Conservation (phyloP, 2,329 filamentous ascomycete genomes). For the Fusarium caatingaense region DNA sequence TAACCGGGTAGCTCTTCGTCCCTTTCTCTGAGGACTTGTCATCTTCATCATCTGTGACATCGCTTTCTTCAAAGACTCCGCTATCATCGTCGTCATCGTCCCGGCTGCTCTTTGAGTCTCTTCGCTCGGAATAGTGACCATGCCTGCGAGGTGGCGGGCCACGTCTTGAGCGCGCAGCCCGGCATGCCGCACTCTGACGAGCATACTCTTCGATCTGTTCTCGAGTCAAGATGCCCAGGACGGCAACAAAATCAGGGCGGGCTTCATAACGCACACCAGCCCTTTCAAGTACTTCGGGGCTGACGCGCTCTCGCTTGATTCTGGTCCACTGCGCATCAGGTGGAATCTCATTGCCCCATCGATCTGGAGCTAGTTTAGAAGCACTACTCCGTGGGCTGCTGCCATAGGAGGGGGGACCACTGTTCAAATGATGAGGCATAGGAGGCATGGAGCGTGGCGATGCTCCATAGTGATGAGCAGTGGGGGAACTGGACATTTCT, state of each 20-base stretch:
- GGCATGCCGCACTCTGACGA: conserved; percentile 59
- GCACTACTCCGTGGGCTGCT: conserved; percentile 47
- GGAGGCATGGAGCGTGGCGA: conserved; percentile 57
- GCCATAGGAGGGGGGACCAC: conserved; percentile 50
- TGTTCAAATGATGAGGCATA: conserved; percentile 44
- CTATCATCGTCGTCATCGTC: conserved; percentile 50
- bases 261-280: conserved; percentile 71
- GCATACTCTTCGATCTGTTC: conserved; percentile 66
- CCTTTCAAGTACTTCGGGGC: conserved; percentile 66
- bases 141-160: conserved; percentile 21
- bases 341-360: conserved; percentile 66
- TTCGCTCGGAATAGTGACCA: conserved; percentile 31
- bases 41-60: conserved; percentile 50
- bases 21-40: conserved; percentile 49
- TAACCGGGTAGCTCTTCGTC: conserved; percentile 51
- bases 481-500: conserved; percentile 52
- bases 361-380: conserved; percentile 65
- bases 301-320: conserved; percentile 66
- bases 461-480: conserved; percentile 47
- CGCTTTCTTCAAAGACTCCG: conserved; percentile 47
- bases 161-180: conserved; percentile 52
- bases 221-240: conserved; percentile 65
- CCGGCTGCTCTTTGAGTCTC: conserved; percentile 51
- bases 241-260: conserved; percentile 69
- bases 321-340: conserved; percentile 70